Percentiles rank a stretch among this genome's conserved stretches.
These are phyloP conservation scores for Boletellus dicymbophilus DNA, from an alignment of 1,284 basidiomycete genomes.

Conservation along the genomic window DNA sequence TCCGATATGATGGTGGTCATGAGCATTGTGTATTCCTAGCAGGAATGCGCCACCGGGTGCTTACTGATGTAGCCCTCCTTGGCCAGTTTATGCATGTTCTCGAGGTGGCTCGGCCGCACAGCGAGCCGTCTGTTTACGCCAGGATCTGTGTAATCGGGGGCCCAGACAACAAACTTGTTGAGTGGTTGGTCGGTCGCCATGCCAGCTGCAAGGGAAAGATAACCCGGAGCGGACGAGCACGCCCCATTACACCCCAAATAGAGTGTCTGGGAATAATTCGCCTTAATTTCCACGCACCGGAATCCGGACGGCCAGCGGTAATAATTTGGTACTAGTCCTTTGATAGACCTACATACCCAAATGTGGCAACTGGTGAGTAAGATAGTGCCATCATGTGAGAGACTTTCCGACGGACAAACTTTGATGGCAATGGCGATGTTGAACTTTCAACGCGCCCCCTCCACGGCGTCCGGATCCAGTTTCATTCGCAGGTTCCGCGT, in stretches of 20 bases:
- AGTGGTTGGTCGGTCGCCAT: constrained; percentile 17
- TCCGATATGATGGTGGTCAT: constrained; percentile 9
- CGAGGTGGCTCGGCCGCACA: constrained; percentile 49
- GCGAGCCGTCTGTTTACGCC: constrained; percentile 46
- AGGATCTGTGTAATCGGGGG: constrained; percentile 50
- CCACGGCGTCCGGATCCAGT: not conserved
- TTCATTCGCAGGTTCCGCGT: not conserved
- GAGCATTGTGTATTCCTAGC: not conserved
- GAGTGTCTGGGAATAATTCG: not conserved
- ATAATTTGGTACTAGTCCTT: no score
- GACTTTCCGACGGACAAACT: no score
- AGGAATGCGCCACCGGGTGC: constrained; percentile 3
- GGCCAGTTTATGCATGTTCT: constrained; percentile 34
- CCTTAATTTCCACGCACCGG: no score
- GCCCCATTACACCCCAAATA: not conserved
- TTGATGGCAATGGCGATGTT: no score
- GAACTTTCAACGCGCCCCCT: not conserved
- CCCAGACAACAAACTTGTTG: constrained; percentile 50
- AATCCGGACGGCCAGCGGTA: no score
- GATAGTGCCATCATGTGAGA: no score
- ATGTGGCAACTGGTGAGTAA: no score
- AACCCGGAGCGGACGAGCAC: not conserved
- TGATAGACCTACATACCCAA: no score
- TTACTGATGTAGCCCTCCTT: constrained; percentile 40
- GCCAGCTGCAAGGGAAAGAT: not conserved